Percentiles rank a stretch among this genome's conserved stretches.
phyloP scores from a whole-genome alignment of 371 early-diverging fungal species.

The Mucor indicus region DNA sequence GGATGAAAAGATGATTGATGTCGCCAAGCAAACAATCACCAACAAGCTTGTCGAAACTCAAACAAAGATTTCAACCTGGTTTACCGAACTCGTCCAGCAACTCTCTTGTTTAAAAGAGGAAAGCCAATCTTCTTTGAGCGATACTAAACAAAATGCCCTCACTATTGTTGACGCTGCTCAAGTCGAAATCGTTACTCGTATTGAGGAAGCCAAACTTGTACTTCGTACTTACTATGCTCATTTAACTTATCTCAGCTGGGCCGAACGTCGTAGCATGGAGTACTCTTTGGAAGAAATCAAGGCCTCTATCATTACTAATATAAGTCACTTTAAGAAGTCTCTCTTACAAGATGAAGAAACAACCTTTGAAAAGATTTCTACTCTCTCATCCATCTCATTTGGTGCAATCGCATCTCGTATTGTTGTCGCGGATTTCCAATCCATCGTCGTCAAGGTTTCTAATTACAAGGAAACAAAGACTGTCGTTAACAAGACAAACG shows the following conservation, averaged over 20 bases:
- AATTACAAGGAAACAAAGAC: slow-evolving; percentile 12
- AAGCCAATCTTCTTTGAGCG: slow-evolving; percentile 3
- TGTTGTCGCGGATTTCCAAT: slow-evolving; percentile 13
- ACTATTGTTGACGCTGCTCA: slow-evolving; percentile 28
- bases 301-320: slow-evolving; percentile 18
- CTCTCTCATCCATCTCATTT: slow-evolving; percentile 57
- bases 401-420: slow-evolving; percentile 18
- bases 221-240: slow-evolving; percentile 27
- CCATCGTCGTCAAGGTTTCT: slow-evolving; percentile 14
- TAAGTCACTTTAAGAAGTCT: slow-evolving; percentile 48
- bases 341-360: slow-evolving; percentile 61
- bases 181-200: slow-evolving; percentile 18
- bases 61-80: slow-evolving; percentile 27
- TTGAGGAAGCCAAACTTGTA: slow-evolving; percentile 27
- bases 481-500: slow-evolving; percentile 11
- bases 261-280: slow-evolving; percentile 27
- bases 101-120: slow-evolving; percentile 18
- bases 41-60: slow-evolving; percentile 24
- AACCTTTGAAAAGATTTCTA: slow-evolving; percentile 74
- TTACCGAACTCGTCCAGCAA: slow-evolving; percentile 24
- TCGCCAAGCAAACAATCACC: slow-evolving; percentile 21
- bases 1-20: slow-evolving; percentile 22
- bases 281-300: slow-evolving; percentile 23
- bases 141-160: slow-evolving; percentile 13
- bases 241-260: slow-evolving; percentile 25